These are phyloP conservation scores for Haplosporangium sp. DNA, from an alignment of 371 early-diverging fungal genomes.

Conservation along the genomic window DNA sequence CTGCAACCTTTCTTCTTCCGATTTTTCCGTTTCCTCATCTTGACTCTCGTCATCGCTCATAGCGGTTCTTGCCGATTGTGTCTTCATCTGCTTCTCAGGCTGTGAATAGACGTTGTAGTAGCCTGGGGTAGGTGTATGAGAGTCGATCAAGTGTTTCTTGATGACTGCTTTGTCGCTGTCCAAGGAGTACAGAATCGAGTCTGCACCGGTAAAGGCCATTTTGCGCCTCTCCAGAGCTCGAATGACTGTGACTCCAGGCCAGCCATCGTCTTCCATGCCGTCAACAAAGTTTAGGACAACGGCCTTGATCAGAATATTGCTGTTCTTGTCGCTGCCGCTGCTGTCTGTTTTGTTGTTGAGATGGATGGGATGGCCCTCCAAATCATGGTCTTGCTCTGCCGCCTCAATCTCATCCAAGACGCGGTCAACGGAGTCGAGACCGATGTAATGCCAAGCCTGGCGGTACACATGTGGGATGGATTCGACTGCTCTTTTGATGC, in stretches of 20 bases:
- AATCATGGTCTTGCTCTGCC: slow-evolving; percentile 21
- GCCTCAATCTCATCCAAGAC: slow-evolving; percentile 28
- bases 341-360: not conserved
- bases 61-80: not conserved
- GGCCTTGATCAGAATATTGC: slow-evolving; percentile 11
- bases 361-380: not conserved
- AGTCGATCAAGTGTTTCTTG: slow-evolving; percentile 34
- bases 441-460: slow-evolving; percentile 39
- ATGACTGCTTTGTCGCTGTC: slow-evolving; percentile 50
- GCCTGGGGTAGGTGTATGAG: slow-evolving; percentile 29
- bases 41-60: no score
- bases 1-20: not conserved
- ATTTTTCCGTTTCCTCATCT: not conserved
- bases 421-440: slow-evolving; percentile 24
- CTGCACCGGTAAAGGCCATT: slow-evolving; percentile 34
- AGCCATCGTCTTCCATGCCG: slow-evolving; percentile 47
- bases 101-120: slow-evolving; percentile 32
- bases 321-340: not conserved
- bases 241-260: slow-evolving; percentile 37
- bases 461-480: slow-evolving; percentile 33
- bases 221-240: slow-evolving; percentile 24
- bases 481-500: slow-evolving; percentile 25
- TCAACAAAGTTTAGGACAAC: slow-evolving; percentile 42
- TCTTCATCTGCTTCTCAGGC: not conserved
- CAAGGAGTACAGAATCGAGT: slow-evolving; percentile 27